Evolutionary conservation across 23 red algal genomes (phyloP), one percentile per base, ranked within the genome.

Genomic region (Agarophyton chilense): DNA sequence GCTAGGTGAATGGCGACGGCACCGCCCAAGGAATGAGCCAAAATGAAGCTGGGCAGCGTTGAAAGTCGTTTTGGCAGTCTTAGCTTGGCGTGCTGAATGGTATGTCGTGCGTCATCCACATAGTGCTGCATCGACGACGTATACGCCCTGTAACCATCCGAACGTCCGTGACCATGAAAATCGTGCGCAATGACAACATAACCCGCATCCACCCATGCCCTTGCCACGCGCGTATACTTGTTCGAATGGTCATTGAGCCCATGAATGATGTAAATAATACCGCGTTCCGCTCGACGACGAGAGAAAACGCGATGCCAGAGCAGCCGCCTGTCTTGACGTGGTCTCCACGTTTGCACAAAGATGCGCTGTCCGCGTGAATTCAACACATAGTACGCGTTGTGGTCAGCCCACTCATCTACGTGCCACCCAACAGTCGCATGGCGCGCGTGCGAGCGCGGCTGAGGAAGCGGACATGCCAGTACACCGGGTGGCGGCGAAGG

Each of bases 181-280:
- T 95, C 93, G 57, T 95, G 93, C 25, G 93, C 88, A 0, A 90
- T 51, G 26, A 95, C 93, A 21, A 89, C 93, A 58, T 86, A 95
- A 10, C 86, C 93, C 16, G 84, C 73, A 13, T 84, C 78, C 7
- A 95, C 93, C 63, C 88, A 90, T 16, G 66, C 60, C 24, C 54
- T 54, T 29, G 86, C 93, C 28, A 95, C 85, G 31, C 72, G 78
- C 36, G 62, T 52, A 26, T 90, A 95, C 78, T 83, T 84, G 77
- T 83, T 90, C 9, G 93, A 95, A 39, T 95, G 93, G 39, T 87
- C 93, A 42, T 90, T 90, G 14, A 95, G 64, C 29, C 93, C 93
- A 31, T 95, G 93, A 9, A 95, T 77, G 56, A 95, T 77, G 60
- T 90, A 84, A 45, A 95, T 58, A 46, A 91, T 67, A 31, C 86